A percentile compares a stretch with the other conserved stretches of the same genome.
Conservation (phyloP, 2,329 filamentous ascomycete species). For the Mollisiaceae sp. region DNA sequence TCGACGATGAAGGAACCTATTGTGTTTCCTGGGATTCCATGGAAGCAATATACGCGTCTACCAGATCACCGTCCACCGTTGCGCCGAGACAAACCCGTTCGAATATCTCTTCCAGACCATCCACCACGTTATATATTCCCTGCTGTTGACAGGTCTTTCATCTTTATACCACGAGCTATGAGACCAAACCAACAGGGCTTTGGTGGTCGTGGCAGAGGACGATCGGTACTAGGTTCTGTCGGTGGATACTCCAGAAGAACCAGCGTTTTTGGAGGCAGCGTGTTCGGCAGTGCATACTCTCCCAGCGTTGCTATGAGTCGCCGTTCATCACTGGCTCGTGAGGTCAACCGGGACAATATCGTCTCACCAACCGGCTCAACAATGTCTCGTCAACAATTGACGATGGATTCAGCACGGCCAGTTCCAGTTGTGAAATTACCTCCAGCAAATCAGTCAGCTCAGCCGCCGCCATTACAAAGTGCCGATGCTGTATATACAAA, state of each 20-base stretch:
- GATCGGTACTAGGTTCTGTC: slow-evolving; percentile 71
- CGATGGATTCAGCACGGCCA: slow-evolving; percentile 68
- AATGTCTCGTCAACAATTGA: slow-evolving; percentile 69
- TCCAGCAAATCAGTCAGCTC: slow-evolving; percentile 50
- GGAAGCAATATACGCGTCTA: slow-evolving; percentile 91
- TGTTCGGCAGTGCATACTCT: slow-evolving; percentile 76
- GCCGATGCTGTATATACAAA: slow-evolving; percentile 40
- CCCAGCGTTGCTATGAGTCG: slow-evolving; percentile 89
- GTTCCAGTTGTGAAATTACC: slow-evolving; percentile 87
- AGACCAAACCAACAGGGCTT: slow-evolving; percentile 88
- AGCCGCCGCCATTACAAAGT: slow-evolving; percentile 38
- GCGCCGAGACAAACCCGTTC: slow-evolving; percentile 93
- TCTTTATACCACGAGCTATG: slow-evolving; percentile 94
- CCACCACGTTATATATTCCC: slow-evolving; percentile 90
- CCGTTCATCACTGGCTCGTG: slow-evolving; percentile 77
- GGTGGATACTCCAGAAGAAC: slow-evolving; percentile 76
- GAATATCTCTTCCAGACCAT: slow-evolving; percentile 84
- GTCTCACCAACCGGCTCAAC: slow-evolving; percentile 82
- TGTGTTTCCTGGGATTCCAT: slow-evolving; percentile 74
- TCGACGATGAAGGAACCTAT: slow-evolving; percentile 75
- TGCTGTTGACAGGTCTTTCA: slow-evolving; percentile 88
- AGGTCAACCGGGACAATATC: slow-evolving; percentile 72
- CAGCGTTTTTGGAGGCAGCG: slow-evolving; percentile 77
- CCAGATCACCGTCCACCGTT: slow-evolving; percentile 94
- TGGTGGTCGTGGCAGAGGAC: slow-evolving; percentile 69